Evolutionary conservation across 768 basidiomycete species (phyloP), one percentile per base, ranked within the genome.

Genomic region (Hygrocybe punicea): DNA sequence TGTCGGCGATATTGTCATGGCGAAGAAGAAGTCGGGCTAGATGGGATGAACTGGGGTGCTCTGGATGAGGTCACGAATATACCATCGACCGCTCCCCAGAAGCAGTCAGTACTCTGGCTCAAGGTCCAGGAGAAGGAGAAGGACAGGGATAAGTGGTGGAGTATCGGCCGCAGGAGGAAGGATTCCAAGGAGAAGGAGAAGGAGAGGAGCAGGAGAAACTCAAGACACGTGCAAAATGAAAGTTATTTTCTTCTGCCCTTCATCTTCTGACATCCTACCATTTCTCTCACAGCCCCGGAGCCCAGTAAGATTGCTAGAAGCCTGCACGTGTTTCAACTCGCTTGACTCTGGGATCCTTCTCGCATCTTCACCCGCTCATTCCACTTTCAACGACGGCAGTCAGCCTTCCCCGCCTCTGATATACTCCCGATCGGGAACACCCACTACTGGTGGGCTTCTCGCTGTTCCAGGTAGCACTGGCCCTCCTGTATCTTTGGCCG

Each of bases 61-160:
- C 23, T 82, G 40, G 79, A 75, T 0, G 86, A 88, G 52, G 81
- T 82, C 7, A 87, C 85, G 59, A 89, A 87, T 57, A 71, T 81
- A 17, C 76, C 75, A 5, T 46, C 71, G 37, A 65, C 64, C 2
- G 25, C 61, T 36, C 58, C 59, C 21, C 21, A 13, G 16, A 35
- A 35, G 36, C 51, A 33, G 36, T 37, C 35, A 11, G 69, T 52
- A n/a, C 49, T 36, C 17, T 24, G 25, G 4, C 49, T n/a, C 10
- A 29, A 50, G 33, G 5, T 35, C 58, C 44, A 67, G 60, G 60
- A 51, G 62, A 65, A 68, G 57, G n/a, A n/a, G n/a, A n/a, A n/a
- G n/a, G n/a, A n/a, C n/a, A n/a, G n/a, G n/a, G 64, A 73, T 64
- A 87, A 84, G 69, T 92, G 89, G 89, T 92, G 89, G 91, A 91